Base-by-base conservation (phyloP, 345 rosid genomes). In the Moringa oleifera region DNA sequence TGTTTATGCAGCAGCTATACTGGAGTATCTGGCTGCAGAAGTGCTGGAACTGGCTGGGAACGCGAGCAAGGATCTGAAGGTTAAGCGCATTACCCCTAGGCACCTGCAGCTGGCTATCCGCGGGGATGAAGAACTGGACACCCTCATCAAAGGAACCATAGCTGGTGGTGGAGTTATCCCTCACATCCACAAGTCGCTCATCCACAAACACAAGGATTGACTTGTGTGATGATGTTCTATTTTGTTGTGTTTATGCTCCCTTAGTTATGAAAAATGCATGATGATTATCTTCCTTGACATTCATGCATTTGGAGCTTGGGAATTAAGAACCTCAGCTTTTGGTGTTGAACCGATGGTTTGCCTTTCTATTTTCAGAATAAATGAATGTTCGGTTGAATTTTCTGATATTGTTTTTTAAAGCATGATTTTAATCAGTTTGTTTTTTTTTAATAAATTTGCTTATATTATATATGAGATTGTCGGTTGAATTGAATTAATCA, bases 141-240 rank as follows among this genome's bases (percentile, higher is more conserved):
- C 90, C 24, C 84, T 84, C 64, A 84, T 84, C 68, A 84, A 82
- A 61, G 90, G 88, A 71, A 85, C 86, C 64, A 83, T 83, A 18
- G 87, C 89, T 4, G 89, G 92, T 31, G 89, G 89, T 20, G 89
- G 91, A 51, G 91, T 86, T 57, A 86, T 86, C 28, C 91, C 92
- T 0, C 92, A 83, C 71, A 83, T 86, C 64, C 91, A 86, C 82
- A 83, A 86, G 70, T 81, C 87, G 22, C 89, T 86, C 68, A 83
- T 86, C 80, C 83, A 83, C 78, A 86, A 86, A 57, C 73, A 85
- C 49, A 85, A 85, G 73, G 91, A 85, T 67, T 82, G 76, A 71
- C 17, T 15, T 1, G 47, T 1, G 22, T 36, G 3, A 49, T 20
- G 17, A 20, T 8, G 41, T 37, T 60, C 8, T 7, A 36, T 24